Conservation (phyloP, 2,329 filamentous ascomycete genomes). For the Pseudogymnoascus sp. region DNA sequence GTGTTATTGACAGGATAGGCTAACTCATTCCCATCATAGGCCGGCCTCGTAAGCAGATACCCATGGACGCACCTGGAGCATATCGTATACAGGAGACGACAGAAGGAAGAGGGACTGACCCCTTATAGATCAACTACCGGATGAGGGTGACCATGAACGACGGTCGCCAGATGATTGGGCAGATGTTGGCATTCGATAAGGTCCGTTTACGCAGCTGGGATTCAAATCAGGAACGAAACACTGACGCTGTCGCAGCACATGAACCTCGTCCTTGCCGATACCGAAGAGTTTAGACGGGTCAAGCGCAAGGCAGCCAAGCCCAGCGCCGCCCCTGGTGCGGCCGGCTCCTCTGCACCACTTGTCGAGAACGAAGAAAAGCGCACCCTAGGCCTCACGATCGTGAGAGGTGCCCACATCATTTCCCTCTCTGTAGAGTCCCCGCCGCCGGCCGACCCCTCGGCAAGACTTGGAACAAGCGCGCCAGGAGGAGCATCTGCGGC, state of each 20-base stretch:
- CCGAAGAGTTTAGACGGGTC: conserved; percentile 91
- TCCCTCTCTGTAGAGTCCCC: conserved; percentile 93
- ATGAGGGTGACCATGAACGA: conserved; percentile 96
- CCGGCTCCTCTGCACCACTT: conserved; percentile 54
- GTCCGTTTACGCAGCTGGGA: conserved; percentile 38
- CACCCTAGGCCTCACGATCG: conserved; percentile 88
- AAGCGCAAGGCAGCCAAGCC: conserved; percentile 77
- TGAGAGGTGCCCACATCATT: conserved; percentile 90
- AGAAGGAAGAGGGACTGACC: background rate
- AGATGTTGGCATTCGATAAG: conserved; percentile 99
- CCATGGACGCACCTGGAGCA: conserved; percentile 4
- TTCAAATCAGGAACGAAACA: background rate
- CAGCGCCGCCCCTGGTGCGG: conserved; percentile 45
- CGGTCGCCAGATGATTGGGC: conserved; percentile 90
- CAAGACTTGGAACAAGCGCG: conserved; percentile 73
- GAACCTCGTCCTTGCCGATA: conserved; percentile 98
- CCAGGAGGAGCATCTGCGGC: conserved; percentile 61
- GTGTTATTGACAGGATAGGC: conserved; percentile 48
- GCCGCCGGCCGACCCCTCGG: conserved; percentile 85
- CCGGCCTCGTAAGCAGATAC: conserved; percentile 58
- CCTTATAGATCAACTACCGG: conserved; percentile 90
- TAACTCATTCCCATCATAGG: conserved; percentile 53
- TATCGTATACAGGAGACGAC: background rate
- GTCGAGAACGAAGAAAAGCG: conserved; percentile 94
- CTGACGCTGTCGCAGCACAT: conserved; percentile 62